These are phyloP conservation scores for Kondoa malvinella DNA, from an alignment of 768 basidiomycete species.

Conservation along the genomic window DNA sequence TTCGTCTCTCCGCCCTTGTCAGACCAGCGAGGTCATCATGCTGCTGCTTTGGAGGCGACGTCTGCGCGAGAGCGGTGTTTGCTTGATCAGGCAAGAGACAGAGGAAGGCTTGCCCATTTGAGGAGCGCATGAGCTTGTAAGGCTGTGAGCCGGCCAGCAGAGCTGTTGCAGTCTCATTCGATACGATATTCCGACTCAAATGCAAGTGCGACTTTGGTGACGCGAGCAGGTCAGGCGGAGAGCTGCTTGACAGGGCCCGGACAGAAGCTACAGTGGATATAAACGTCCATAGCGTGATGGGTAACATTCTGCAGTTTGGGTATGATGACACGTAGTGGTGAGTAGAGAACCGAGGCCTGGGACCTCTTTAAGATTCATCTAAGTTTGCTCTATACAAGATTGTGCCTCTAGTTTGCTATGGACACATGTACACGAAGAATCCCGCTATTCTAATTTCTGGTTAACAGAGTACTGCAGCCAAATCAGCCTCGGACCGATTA, in stretches of 20 bases:
- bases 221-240: slow-evolving; percentile 26
- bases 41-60: background rate
- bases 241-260: slow-evolving; percentile 28
- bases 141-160: slow-evolving; percentile 2
- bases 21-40: slow-evolving; percentile 1
- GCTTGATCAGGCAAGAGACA: slow-evolving; percentile 14
- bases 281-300: background rate
- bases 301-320: too few species aligned
- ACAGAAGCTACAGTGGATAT: background rate
- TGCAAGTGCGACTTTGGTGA: slow-evolving; percentile 20
- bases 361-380: too few species aligned
- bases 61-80: background rate
- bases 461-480: too few species aligned
- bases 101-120: slow-evolving; percentile 24
- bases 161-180: slow-evolving; percentile 17
- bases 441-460: too few species aligned
- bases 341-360: too few species aligned
- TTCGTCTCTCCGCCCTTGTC: background rate
- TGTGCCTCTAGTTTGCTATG: too few species aligned
- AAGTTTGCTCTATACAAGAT: too few species aligned
- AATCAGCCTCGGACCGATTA: too few species aligned
- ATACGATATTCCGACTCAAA: slow-evolving; percentile 11
- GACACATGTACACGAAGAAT: too few species aligned
- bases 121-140: slow-evolving; percentile 22
- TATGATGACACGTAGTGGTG: too few species aligned